Evolutionary conservation across 2,329 filamentous ascomycete species (phyloP), one percentile per base, ranked within the genome.

Genomic region (Diaporthe vaccinii): DNA sequence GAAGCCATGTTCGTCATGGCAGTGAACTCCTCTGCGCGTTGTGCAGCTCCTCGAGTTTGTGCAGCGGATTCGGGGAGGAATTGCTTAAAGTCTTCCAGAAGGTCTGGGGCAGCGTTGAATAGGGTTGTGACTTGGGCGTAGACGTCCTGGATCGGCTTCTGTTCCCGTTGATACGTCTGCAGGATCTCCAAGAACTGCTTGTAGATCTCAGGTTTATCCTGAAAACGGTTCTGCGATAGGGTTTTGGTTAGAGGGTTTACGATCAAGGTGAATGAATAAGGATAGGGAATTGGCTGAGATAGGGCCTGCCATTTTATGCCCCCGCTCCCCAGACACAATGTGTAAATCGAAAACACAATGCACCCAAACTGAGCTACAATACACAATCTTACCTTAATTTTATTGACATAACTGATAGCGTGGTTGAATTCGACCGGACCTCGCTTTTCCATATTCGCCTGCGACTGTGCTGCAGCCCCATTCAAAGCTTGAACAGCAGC

Each of bases 391-490:
- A 97, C 96, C 93, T 99, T 99, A 81, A 99, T 99, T 86, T 99
- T 99, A 83, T 99, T 99, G 73, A 99, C 97, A 81, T 99, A 99
- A 83, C 96, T 98, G 78, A 99, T 99, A 0, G 97, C 97, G 85
- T 99, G 97, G 82, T 99, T 99, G 84, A 99, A 99, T 82, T 99
- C 97, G 25, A 99, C 97, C 1, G 97, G 97, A 0, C 96, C 96
- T 74, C 96, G 92, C 82, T 97, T 97, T 84, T 97, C 96, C 82
- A 94, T 85, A 84, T 89, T 85, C 83, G 90, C 74, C 53, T 75
- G 73, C 31, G 93, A 84, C 84, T 91, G 86, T 79, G 87, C 85
- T 31, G 88, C 89, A 76, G 88, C 88, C 59, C 91, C 91, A 79
- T 93, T 94, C 74, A 93, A 82, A 77, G 90, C 89, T 76, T 91